Conservation (phyloP, 768 basidiomycete genomes). For the Tricholoma sp. region DNA sequence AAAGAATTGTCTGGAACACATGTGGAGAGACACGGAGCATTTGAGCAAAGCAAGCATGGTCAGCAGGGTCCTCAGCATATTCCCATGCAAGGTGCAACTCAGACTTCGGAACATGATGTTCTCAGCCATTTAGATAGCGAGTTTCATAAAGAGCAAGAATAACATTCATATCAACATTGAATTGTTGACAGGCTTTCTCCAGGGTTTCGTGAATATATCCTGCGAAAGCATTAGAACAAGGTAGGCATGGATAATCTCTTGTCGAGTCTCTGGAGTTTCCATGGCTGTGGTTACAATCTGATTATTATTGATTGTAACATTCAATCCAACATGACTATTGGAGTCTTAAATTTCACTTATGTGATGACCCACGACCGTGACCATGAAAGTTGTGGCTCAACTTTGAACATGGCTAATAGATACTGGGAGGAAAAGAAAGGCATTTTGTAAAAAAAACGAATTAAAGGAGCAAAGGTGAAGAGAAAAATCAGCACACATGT, state of each 20-base stretch:
- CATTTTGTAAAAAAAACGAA: no score
- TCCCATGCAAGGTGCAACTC: constrained; percentile 17
- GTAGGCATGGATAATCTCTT: constrained; percentile 7
- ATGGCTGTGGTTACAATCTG: not conserved
- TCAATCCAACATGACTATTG: no score
- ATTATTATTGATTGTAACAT: no score
- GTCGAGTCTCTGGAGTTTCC: not conserved
- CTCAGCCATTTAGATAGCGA: constrained; percentile 12
- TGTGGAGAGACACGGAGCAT: constrained; percentile 15
- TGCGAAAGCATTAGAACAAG: constrained; percentile 6
- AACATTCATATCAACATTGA: constrained; percentile 8
- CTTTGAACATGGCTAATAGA: not conserved
- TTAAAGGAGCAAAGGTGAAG: not conserved
- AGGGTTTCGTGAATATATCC: constrained; percentile 4
- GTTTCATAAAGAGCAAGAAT: constrained; percentile 8
- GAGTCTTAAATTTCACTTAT: not conserved
- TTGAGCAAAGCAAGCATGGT: constrained; percentile 11
- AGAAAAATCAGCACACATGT: not conserved
- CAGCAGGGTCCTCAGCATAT: constrained; percentile 7
- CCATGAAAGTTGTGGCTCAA: not conserved
- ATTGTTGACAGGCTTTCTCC: constrained; percentile 9
- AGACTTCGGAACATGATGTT: constrained; percentile 10
- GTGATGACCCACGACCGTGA: not conserved
- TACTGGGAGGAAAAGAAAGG: not conserved
- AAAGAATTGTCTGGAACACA: not conserved